phyloP scores from a whole-genome alignment of 371 early-diverging fungal species.

The Batkoa obscura region DNA sequence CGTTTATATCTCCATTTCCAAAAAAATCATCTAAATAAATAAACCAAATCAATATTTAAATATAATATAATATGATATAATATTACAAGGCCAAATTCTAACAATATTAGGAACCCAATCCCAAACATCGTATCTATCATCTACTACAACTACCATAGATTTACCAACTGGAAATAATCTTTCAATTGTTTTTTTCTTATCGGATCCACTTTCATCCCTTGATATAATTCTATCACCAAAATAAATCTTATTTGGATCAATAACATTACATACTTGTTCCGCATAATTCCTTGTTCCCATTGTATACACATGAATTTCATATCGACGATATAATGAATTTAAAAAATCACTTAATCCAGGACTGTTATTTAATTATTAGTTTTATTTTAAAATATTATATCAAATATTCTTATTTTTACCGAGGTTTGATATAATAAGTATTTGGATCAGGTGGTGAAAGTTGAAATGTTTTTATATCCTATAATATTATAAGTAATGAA shows the following conservation, averaged over 20 bases:
- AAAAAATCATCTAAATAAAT: slow-evolving; percentile 61
- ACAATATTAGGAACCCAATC: slow-evolving; percentile 75
- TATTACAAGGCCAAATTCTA: slow-evolving; percentile 72
- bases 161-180: slow-evolving; percentile 91
- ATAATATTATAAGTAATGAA: slow-evolving; percentile 1
- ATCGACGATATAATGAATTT: slow-evolving; percentile 34
- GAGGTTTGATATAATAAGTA: too few species aligned
- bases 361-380: slow-evolving; percentile 25
- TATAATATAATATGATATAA: neutral
- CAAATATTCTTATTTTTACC: too few species aligned
- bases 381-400: too few species aligned
- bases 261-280: slow-evolving; percentile 58
- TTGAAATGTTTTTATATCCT: slow-evolving; percentile 48
- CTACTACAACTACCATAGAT: slow-evolving; percentile 94
- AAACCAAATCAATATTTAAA: neutral
- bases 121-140: slow-evolving; percentile 98
- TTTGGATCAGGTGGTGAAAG: neutral
- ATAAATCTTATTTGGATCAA: slow-evolving; percentile 66
- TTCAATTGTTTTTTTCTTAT: slow-evolving; percentile 56
- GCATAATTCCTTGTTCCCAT: slow-evolving; percentile 97
- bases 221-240: slow-evolving; percentile 90
- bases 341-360: slow-evolving; percentile 57
- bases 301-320: slow-evolving; percentile 97
- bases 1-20: slow-evolving; percentile 93
- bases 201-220: slow-evolving; percentile 86